These are phyloP conservation scores for Leucosporidium yakuticum DNA, from an alignment of 768 basidiomycete genomes.

Conservation along the genomic window DNA sequence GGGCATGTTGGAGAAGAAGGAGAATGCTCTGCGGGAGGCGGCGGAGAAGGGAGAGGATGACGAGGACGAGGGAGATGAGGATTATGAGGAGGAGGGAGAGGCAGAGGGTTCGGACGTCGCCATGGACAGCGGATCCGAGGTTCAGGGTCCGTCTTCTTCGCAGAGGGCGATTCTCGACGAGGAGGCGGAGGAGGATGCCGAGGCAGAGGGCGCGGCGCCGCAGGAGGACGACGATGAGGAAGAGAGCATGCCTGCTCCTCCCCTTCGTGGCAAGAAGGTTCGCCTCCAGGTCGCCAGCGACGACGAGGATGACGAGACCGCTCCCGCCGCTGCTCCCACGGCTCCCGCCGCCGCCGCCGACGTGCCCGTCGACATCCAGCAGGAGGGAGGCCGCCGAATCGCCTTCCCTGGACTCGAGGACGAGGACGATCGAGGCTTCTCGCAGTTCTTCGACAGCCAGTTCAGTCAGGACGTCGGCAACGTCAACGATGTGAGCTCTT, in stretches of 20 bases:
- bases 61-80: slow-evolving; percentile 10
- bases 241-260: neutral
- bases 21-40: neutral
- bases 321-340: neutral
- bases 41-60: neutral
- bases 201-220: slow-evolving; percentile 7
- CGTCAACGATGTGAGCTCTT: slow-evolving; percentile 7
- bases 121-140: slow-evolving; percentile 10
- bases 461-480: slow-evolving; percentile 26
- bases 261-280: neutral
- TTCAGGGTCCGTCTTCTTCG: neutral
- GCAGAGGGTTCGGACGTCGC: neutral
- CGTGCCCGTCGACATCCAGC: neutral
- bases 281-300: neutral
- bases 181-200: neutral
- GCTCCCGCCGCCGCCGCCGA: neutral
- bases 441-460: slow-evolving; percentile 32
- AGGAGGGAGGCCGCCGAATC: slow-evolving; percentile 5
- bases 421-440: slow-evolving; percentile 26
- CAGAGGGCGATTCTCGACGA: neutral
- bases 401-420: slow-evolving; percentile 10
- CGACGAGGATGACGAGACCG: slow-evolving; percentile 10
- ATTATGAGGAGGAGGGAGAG: slow-evolving; percentile 7
- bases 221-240: slow-evolving; percentile 10
- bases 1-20: slow-evolving; percentile 13